Conservation (phyloP, 805 yeast species). For the Zygotorulaspora chibaensis region DNA sequence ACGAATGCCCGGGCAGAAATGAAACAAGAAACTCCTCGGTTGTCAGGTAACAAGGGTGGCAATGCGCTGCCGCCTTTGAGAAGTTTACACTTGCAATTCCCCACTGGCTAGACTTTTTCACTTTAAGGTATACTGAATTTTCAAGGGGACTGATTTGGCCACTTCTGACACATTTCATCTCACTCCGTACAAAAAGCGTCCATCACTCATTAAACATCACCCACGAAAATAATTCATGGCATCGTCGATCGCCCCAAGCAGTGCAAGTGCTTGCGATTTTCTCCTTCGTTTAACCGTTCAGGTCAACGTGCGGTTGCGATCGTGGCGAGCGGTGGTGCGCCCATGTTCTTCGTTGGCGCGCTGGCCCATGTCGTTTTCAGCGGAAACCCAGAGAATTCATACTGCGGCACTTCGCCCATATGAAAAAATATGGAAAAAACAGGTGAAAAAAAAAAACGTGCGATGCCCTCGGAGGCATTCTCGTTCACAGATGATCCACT, state of each 20-base stretch:
- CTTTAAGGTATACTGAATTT: neutral
- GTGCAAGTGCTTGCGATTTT: too few relatives aligned
- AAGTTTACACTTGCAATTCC: slow-evolving; percentile 32
- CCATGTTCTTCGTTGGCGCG: neutral
- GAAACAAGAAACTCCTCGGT: slow-evolving; percentile 1
- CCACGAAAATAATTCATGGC: too few relatives aligned
- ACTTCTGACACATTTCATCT: too few relatives aligned
- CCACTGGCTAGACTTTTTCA: slow-evolving; percentile 23
- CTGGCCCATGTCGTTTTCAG: neutral
- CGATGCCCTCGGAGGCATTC: neutral
- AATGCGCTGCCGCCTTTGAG: slow-evolving; percentile 30
- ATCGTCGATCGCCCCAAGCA: too few relatives aligned
- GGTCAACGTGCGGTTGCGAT: too few relatives aligned
- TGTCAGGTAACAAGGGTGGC: slow-evolving; percentile 5
- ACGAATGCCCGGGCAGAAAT: slow-evolving; percentile 1
- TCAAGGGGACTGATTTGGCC: too few relatives aligned
- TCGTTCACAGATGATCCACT: neutral
- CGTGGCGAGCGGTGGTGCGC: too few relatives aligned
- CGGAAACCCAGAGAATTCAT: neutral
- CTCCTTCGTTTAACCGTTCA: too few relatives aligned
- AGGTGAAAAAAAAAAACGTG: neutral
- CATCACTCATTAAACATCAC: too few relatives aligned
- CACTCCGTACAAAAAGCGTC: too few relatives aligned
- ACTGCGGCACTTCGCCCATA: neutral
- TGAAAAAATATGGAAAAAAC: neutral